Evolutionary conservation across 164 flowering plant genomes (phyloP).

Genomic region (Kalanchoe fedtschenkoi): DNA sequence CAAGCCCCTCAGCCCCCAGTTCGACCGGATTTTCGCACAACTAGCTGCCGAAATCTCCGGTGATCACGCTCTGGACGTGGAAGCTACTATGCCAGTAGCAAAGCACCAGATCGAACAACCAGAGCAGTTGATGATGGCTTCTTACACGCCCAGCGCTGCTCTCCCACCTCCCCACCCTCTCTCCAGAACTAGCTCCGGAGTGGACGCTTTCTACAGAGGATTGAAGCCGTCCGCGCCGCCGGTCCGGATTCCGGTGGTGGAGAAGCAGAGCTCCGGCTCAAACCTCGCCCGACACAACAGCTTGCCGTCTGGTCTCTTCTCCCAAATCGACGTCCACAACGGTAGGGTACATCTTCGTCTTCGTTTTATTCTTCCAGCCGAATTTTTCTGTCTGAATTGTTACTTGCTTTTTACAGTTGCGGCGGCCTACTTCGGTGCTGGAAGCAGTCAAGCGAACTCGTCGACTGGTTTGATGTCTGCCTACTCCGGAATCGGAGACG

Average conservation of each 20-base stretch:
- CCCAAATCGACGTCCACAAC: slow-evolving; percentile 36
- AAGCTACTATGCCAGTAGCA: slow-evolving; percentile 2
- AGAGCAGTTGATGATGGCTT: slow-evolving; percentile 9
- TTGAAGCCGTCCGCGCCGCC: slow-evolving; percentile 19
- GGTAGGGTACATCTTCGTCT: slow-evolving; percentile 14
- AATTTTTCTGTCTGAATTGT: neutral
- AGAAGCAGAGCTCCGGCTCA: slow-evolving; percentile 23
- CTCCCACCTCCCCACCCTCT: neutral
- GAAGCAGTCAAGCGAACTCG: neutral
- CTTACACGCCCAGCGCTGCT: neutral
- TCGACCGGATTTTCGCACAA: slow-evolving; percentile 30
- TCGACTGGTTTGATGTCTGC: neutral
- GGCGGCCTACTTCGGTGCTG: neutral
- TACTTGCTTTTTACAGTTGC: neutral
- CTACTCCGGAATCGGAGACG: neutral
- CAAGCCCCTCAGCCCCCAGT: slow-evolving; percentile 37
- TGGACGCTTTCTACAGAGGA: slow-evolving; percentile 17
- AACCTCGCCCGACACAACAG: slow-evolving; percentile 74
- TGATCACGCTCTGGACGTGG: slow-evolving; percentile 12
- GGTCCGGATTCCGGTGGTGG: slow-evolving; percentile 21
- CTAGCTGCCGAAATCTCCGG: slow-evolving; percentile 15
- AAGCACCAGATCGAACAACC: slow-evolving; percentile 17
- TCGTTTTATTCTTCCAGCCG: neutral
- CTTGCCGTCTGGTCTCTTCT: slow-evolving; percentile 81
- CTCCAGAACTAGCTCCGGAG: slow-evolving; percentile 7